Evolutionary conservation across 306 rosid genomes (phyloP), one percentile per base, ranked within the genome.

Genomic region (Dalbergia cochinchinensis): DNA sequence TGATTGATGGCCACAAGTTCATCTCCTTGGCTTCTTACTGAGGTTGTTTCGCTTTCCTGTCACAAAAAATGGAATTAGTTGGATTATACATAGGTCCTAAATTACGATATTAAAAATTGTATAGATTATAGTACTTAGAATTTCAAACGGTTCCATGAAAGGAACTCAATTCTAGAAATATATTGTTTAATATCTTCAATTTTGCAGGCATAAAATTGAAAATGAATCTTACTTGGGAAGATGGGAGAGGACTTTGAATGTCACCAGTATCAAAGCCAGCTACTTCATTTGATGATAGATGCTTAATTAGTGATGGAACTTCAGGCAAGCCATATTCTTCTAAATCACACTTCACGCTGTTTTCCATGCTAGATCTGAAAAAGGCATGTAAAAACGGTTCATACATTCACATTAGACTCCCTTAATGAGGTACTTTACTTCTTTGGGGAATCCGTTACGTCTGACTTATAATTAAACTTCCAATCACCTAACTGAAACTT

Each of bases 21-120:
- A 57, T 59, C 59, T 13, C 7, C 67, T 66, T 54, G 45, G 45
- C 58, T 78, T 84, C 73, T 68, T 47, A 10, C 76, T 18, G 65
- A 66, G 20, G 54, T 45, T 60, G 64, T 55, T 73, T 73, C 79
- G 77, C 47, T 77, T 84, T 71, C 91, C 94, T 92, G 80, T 33
- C 54, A 83, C 18, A 60, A 70, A 53, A 41, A 9, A 33, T n/a
- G 13, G 8, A 69, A 61, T 58, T 7, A 42, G 45, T 58, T 78
- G 34, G 33, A 67, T 8, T 20, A 41, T 8, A 41, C 10, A 41
- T 6, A 41, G 45, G 7, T 41, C 45, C 45, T 41, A 41, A 6
- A 41, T 41, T 22, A 22, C 26, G 26, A 22, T 22, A 22, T 22
- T 22, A 22, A 22, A 22, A 22, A 22, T 22, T 0, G 26, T 22